Evolutionary conservation across 2,329 filamentous ascomycete genomes (phyloP).

Genomic region (Moelleriella libera): DNA sequence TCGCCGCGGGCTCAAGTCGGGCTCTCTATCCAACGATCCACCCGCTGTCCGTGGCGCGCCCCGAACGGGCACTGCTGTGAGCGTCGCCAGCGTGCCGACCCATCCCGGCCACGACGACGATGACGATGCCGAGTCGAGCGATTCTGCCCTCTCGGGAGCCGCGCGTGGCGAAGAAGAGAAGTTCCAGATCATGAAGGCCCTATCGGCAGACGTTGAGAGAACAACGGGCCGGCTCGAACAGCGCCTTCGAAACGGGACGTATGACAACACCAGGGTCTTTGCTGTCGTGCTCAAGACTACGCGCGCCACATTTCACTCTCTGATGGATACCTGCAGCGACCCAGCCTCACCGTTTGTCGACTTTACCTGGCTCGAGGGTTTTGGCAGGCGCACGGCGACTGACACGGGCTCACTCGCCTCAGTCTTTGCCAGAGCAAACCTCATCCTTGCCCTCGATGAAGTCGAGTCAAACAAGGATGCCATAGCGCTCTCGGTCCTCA

Average conservation of each 20-base stretch:
- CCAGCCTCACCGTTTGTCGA: conserved; percentile 13
- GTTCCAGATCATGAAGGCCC: neutral
- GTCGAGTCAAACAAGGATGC: conserved; percentile 5
- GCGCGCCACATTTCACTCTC: neutral
- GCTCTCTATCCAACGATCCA: neutral
- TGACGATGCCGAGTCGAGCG: neutral
- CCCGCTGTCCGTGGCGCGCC: neutral
- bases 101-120: neutral
- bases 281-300: neutral
- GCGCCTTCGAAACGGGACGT: neutral
- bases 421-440: conserved; percentile 18
- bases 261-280: neutral
- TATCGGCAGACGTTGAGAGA: neutral
- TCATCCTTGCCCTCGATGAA: conserved; percentile 18
- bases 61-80: neutral
- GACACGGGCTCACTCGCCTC: neutral
- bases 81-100: neutral
- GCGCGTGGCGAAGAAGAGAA: neutral
- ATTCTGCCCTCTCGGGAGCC: neutral
- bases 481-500: conserved; percentile 13
- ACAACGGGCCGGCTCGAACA: conserved; percentile 2
- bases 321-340: neutral
- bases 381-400: neutral
- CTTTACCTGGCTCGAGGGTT: conserved; percentile 6
- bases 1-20: neutral